A percentile compares a stretch with the other conserved stretches of the same genome.
These are phyloP conservation scores for Ilex paraguariensis DNA, from an alignment of 305 asterid genomes.

Conservation along the genomic window DNA sequence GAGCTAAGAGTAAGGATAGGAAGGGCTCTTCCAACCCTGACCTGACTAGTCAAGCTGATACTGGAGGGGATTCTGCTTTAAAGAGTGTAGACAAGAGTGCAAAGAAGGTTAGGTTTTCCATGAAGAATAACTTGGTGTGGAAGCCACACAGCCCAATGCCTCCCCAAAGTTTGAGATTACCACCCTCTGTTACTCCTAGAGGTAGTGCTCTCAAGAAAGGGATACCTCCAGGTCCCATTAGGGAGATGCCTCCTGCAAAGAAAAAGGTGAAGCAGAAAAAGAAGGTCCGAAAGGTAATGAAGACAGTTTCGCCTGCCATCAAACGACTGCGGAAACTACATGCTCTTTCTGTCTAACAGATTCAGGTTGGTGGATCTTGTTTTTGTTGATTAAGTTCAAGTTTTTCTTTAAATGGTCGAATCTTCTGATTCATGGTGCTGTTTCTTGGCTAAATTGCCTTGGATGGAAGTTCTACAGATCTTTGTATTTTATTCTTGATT, in stretches of 20 bases:
- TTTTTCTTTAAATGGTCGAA: too few species aligned
- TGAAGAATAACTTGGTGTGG: slow-evolving; percentile 92
- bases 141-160: slow-evolving; percentile 90
- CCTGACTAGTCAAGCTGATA: slow-evolving; percentile 25
- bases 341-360: slow-evolving; percentile 7
- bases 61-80: slow-evolving; percentile 22
- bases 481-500: too few species aligned
- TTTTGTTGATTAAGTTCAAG: not conserved
- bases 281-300: slow-evolving; percentile 21
- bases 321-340: slow-evolving; percentile 18
- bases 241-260: slow-evolving; percentile 34
- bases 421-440: too few species aligned
- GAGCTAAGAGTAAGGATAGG: slow-evolving; percentile 26
- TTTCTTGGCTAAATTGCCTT: too few species aligned
- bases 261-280: slow-evolving; percentile 33
- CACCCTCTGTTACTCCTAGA: slow-evolving; percentile 88
- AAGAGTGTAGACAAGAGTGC: slow-evolving; percentile 61
- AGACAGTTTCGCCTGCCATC: slow-evolving; percentile 22
- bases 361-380: not conserved
- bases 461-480: too few species aligned
- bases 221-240: slow-evolving; percentile 80
- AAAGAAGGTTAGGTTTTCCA: slow-evolving; percentile 84
- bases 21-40: slow-evolving; percentile 15
- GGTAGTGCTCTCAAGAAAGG: slow-evolving; percentile 98
- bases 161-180: slow-evolving; percentile 81